Conservation (phyloP, 164 flowering plant genomes). For the Stephania cephalantha region DNA sequence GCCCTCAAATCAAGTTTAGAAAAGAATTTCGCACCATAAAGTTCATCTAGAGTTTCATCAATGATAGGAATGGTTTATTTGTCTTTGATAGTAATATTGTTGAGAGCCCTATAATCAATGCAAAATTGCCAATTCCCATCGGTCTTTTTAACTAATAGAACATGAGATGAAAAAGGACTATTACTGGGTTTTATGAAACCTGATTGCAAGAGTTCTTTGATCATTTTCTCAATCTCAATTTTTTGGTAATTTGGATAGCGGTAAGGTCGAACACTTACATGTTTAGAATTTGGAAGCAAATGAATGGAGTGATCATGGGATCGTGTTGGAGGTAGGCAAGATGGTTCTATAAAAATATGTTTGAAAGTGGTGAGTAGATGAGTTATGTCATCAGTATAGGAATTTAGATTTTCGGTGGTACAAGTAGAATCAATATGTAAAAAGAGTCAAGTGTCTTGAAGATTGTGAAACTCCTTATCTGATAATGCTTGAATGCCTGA, state of each 20-base stretch:
- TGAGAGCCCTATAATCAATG: neutral
- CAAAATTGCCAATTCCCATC: neutral
- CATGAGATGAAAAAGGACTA: neutral
- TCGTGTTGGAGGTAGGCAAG: neutral
- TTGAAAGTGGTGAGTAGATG: neutral
- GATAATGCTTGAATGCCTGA: neutral
- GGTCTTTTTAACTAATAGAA: neutral
- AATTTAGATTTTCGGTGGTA: neutral
- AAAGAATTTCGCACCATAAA: neutral
- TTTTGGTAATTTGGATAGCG: neutral
- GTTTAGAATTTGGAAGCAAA: neutral
- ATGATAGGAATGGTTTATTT: neutral
- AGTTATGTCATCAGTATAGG: neutral
- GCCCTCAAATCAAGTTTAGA: neutral
- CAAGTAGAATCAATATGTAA: neutral
- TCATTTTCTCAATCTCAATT: neutral
- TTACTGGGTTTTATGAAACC: neutral
- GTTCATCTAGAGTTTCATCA: neutral
- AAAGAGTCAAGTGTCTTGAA: neutral
- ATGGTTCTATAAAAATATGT: neutral
- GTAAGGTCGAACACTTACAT: constrained; percentile 1
- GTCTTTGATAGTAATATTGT: neutral
- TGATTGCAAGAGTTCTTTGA: neutral
- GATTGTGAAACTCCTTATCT: neutral
- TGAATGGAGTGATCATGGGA: neutral